Evolutionary conservation across 192 early-diverging fungal genomes (phyloP).

Genomic region (Coemansia sp.): DNA sequence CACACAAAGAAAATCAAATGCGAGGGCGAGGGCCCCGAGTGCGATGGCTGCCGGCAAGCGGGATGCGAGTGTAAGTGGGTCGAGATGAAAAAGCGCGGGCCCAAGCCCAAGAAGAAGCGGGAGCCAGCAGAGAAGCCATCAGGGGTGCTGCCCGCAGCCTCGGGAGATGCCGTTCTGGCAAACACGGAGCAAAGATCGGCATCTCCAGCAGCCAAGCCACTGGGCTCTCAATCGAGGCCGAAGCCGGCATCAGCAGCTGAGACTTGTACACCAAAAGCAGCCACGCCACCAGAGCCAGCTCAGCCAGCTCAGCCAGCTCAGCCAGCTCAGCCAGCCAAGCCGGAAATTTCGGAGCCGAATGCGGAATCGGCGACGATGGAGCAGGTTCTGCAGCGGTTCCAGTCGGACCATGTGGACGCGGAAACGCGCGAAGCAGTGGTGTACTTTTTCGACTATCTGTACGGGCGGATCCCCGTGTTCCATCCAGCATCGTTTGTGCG

Average conservation of each 20-base stretch:
- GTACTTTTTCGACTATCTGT: slow-evolving; percentile 48
- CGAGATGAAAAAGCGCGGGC: slow-evolving; percentile 53
- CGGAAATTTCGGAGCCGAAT: too few relatives aligned
- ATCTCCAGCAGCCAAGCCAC: not conserved
- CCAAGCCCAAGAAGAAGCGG: slow-evolving; percentile 26
- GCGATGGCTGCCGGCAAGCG: slow-evolving; percentile 48
- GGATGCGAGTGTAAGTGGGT: slow-evolving; percentile 51
- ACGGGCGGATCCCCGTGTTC: slow-evolving; percentile 45
- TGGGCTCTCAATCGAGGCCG: not conserved
- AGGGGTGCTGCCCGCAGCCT: not conserved
- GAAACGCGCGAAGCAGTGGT: slow-evolving; percentile 36
- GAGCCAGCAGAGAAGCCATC: not conserved
- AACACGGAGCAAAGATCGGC: too few relatives aligned
- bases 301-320: too few relatives aligned
- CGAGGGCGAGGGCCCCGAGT: slow-evolving; percentile 40
- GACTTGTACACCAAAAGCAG: not conserved
- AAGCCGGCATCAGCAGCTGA: not conserved
- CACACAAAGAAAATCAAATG: slow-evolving; percentile 55
- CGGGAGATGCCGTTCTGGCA: not conserved
- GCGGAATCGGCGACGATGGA: slow-evolving; percentile 29
- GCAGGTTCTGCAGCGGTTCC: slow-evolving; percentile 36
- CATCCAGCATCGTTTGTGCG: slow-evolving; percentile 48
- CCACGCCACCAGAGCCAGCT: too few relatives aligned
- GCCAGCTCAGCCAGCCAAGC: too few relatives aligned
- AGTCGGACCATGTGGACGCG: slow-evolving; percentile 19